These are phyloP conservation scores for Guyanaporus albipodus DNA, from an alignment of 768 basidiomycete species.

Conservation along the genomic window DNA sequence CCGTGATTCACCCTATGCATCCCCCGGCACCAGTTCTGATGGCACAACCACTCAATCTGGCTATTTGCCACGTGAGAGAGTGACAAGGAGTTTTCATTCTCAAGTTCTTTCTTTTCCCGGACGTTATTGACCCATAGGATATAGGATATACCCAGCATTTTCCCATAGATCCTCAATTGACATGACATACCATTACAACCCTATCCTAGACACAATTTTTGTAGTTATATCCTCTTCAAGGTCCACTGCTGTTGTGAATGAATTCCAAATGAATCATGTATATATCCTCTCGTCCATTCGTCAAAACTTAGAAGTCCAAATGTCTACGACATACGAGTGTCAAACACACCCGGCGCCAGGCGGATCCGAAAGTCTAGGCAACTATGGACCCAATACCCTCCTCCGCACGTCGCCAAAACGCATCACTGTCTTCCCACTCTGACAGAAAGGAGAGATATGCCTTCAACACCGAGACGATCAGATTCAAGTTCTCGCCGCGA, in stretches of 20 bases:
- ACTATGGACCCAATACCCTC: too few species aligned
- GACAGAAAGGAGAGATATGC: conserved; percentile 6
- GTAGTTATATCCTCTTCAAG: conserved; percentile 2
- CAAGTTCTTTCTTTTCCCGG: conserved; percentile 12
- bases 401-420: conserved; percentile 9
- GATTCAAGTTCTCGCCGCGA: background rate
- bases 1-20: conserved; percentile 6
- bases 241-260: background rate
- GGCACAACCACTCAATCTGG: background rate
- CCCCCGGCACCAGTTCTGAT: conserved; percentile 7
- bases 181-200: conserved; percentile 6
- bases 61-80: conserved; percentile 2
- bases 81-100: background rate
- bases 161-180: conserved; percentile 1
- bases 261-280: too few species aligned
- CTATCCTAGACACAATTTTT: conserved; percentile 14
- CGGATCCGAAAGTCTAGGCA: too few species aligned
- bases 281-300: too few species aligned
- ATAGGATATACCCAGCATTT: conserved; percentile 2
- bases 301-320: too few species aligned
- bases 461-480: background rate
- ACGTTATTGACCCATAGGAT: conserved; percentile 12
- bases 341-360: too few species aligned
- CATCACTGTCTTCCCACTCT: conserved; percentile 6
- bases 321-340: too few species aligned